phyloP scores from a whole-genome alignment of 2,329 filamentous ascomycete species.

The Trichoderma sp. region DNA sequence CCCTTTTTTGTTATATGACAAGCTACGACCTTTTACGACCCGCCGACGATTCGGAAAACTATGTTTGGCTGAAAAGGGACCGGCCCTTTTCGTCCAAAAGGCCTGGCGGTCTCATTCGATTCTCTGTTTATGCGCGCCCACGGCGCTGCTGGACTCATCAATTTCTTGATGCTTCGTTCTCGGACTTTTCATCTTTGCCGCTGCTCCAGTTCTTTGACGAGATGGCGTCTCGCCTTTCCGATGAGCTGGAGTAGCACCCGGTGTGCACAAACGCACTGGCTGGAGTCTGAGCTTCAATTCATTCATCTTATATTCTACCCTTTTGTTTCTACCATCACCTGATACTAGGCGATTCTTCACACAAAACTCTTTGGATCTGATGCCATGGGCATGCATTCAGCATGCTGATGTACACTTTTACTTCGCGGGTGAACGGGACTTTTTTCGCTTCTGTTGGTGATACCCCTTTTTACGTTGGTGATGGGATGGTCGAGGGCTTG shows the following conservation, averaged over 20 bases:
- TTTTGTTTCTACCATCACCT: constrained; percentile 34
- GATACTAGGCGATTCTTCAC: constrained; percentile 34
- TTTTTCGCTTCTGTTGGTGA: constrained; percentile 41
- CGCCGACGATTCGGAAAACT: constrained; percentile 26
- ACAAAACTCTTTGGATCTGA: constrained; percentile 31
- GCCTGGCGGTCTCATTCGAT: constrained; percentile 27
- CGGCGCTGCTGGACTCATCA: constrained; percentile 30
- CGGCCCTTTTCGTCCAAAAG: constrained; percentile 25
- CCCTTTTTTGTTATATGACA: constrained; percentile 27
- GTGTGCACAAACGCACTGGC: constrained; percentile 31
- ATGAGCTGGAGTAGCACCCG: constrained; percentile 16
- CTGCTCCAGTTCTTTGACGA: constrained; percentile 26
- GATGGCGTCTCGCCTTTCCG: constrained; percentile 21
- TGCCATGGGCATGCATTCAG: constrained; percentile 32
- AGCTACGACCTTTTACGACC: constrained; percentile 32
- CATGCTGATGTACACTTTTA: constrained; percentile 27
- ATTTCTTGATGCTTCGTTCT: constrained; percentile 21
- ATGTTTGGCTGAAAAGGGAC: constrained; percentile 21
- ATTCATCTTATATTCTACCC: constrained; percentile 29
- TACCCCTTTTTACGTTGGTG: constrained; percentile 37
- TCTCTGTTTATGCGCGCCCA: constrained; percentile 13
- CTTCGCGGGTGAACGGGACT: constrained; percentile 31
- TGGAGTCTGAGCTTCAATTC: constrained; percentile 29
- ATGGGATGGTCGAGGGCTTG: constrained; percentile 16
- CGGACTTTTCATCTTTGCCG: constrained; percentile 3